These are phyloP conservation scores for Vaccinium macrocarpon DNA, from an alignment of 148 eudicot genomes.

Conservation along the genomic window DNA sequence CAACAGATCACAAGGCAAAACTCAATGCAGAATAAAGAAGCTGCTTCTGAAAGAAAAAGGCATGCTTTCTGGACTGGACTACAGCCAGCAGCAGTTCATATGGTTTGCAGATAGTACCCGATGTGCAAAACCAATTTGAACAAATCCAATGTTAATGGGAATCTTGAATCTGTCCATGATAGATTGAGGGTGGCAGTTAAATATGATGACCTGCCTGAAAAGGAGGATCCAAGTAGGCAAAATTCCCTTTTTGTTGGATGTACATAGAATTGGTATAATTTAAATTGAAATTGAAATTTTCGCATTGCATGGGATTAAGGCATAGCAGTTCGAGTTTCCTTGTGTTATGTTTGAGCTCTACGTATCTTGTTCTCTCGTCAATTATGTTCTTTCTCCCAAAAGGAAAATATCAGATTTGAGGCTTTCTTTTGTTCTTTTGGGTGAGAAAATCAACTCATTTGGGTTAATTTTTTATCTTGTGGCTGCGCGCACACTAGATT, in stretches of 20 bases:
- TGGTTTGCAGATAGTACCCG: constrained; percentile 17
- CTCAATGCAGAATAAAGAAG: constrained; percentile 16
- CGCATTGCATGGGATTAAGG: too few species aligned
- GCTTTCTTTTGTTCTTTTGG: background rate
- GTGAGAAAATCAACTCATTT: background rate
- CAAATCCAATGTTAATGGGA: constrained; percentile 21
- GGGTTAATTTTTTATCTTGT: background rate
- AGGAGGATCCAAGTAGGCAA: constrained; percentile 25
- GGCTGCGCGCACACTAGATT: background rate
- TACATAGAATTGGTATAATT: too few species aligned
- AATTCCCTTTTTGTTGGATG: too few species aligned
- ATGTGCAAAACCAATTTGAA: constrained; percentile 18
- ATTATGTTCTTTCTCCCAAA: background rate
- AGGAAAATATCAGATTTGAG: background rate
- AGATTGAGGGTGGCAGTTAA: constrained; percentile 60
- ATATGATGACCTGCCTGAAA: constrained; percentile 63
- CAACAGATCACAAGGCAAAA: constrained; percentile 22
- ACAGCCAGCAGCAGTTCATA: constrained; percentile 18
- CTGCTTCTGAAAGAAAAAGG: constrained; percentile 19
- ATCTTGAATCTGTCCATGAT: constrained; percentile 45
- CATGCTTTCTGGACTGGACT: constrained; percentile 14
- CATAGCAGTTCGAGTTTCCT: background rate
- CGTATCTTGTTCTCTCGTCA: background rate
- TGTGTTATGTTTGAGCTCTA: background rate
- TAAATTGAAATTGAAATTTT: too few species aligned